Conservation (phyloP, 2,329 filamentous ascomycete species). For the Fusarium xylarioides region DNA sequence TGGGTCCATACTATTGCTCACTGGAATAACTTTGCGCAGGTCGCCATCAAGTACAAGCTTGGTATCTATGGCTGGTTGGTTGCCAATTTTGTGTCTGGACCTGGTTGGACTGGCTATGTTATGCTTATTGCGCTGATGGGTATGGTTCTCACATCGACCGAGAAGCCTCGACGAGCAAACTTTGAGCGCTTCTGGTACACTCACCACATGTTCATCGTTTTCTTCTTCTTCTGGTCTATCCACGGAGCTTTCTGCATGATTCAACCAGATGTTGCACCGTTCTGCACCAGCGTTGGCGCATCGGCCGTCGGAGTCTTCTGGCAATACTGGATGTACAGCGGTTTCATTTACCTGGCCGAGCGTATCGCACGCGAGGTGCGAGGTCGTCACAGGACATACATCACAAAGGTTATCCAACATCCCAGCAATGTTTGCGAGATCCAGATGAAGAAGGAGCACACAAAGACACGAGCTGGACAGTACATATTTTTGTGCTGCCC, state of each 20-base stretch:
- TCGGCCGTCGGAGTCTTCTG: constrained; percentile 81
- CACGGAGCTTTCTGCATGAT: constrained; percentile 94
- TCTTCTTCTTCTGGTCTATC: constrained; percentile 92
- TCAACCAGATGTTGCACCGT: constrained; percentile 81
- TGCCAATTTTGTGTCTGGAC: constrained; percentile 80
- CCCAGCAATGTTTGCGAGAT: constrained; percentile 90
- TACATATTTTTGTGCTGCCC: constrained; percentile 92
- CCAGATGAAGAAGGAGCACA: constrained; percentile 90
- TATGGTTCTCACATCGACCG: constrained; percentile 80
- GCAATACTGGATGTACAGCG: constrained; percentile 90
- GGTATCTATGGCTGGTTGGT: constrained; percentile 81
- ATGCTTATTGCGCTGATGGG: constrained; percentile 83
- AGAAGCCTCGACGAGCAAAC: constrained; percentile 81
- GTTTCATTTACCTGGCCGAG: constrained; percentile 82
- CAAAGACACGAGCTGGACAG: constrained; percentile 81
- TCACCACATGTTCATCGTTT: constrained; percentile 86
- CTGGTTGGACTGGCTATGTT: constrained; percentile 86
- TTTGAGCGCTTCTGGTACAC: constrained; percentile 93
- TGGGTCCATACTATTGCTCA: constrained; percentile 88
- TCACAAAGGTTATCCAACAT: constrained; percentile 90
- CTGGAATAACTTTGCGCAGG: constrained; percentile 86
- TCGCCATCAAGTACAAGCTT: constrained; percentile 77
- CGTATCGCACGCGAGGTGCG: constrained; percentile 80
- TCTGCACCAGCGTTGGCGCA: constrained; percentile 74
- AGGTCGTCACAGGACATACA: constrained; percentile 83